A percentile compares a stretch with the other conserved stretches of the same genome.
These are phyloP conservation scores for Pseudocercospora fijiensis DNA, from an alignment of 2,329 filamentous ascomycete genomes.

Conservation along the genomic window DNA sequence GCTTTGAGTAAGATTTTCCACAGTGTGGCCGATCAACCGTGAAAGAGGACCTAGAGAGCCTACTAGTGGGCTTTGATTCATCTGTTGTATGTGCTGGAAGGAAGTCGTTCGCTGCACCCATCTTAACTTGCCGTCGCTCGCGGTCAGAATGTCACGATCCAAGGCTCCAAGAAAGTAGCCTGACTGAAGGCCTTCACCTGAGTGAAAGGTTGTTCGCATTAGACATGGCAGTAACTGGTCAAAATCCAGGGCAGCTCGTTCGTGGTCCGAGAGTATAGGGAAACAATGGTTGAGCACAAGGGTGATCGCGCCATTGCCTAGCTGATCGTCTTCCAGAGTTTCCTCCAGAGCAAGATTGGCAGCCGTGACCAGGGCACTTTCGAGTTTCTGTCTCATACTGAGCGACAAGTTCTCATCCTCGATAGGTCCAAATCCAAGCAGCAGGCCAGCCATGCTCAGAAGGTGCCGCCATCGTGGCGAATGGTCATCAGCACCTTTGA, in stretches of 20 bases:
- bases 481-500: slow-evolving; percentile 60
- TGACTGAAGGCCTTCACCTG: slow-evolving; percentile 69
- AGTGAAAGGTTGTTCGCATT: slow-evolving; percentile 66
- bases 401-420: slow-evolving; percentile 63
- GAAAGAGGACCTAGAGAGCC: slow-evolving; percentile 67
- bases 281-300: slow-evolving; percentile 77
- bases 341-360: slow-evolving; percentile 71
- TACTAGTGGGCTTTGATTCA: slow-evolving; percentile 62
- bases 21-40: slow-evolving; percentile 62
- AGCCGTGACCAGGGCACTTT: slow-evolving; percentile 71
- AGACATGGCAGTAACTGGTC: slow-evolving; percentile 68
- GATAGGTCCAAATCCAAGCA: slow-evolving; percentile 71
- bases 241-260: slow-evolving; percentile 62
- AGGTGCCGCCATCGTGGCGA: slow-evolving; percentile 77
- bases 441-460: slow-evolving; percentile 73
- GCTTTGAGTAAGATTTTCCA: slow-evolving; percentile 57
- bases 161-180: slow-evolving; percentile 73
- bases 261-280: slow-evolving; percentile 63
- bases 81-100: slow-evolving; percentile 57
- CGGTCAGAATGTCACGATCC: slow-evolving; percentile 63
- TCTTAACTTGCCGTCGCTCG: slow-evolving; percentile 54
- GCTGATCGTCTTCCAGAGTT: slow-evolving; percentile 52
- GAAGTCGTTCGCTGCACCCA: slow-evolving; percentile 64
- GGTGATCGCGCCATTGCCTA: slow-evolving; percentile 54
- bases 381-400: slow-evolving; percentile 64